Base-by-base conservation (phyloP, 768 basidiomycete species). In the Kondoa malvinella region DNA sequence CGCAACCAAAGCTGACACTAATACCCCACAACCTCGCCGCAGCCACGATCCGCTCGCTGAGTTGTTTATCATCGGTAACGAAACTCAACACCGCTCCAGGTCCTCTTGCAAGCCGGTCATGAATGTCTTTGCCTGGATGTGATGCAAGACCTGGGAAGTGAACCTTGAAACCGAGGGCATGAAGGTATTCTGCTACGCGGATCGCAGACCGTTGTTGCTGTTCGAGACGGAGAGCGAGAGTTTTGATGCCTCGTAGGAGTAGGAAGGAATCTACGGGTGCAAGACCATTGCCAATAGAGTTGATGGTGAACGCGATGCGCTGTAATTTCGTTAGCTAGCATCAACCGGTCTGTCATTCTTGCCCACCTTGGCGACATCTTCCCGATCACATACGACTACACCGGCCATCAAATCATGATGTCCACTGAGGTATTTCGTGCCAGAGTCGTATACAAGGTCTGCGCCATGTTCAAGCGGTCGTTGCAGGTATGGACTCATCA, bases 361-460 rank as follows among this genome's bases (percentile, higher is more conserved):
- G 4, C 57, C 15, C 70, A 87, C 87, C 82, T 92, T 87, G 68
- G 87, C 88, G 63, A 96, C 74, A 73, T 95, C 92, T 67, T 92
- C 90, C 64, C 88, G 81, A 78, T 92, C 88, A 79, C 92, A 95
- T 30, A 85, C 86, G 71, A 97, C 87, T 58, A 89, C 85, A 68
- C 95, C 95, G 0, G 95, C 94, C 95, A 99, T 99, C 71, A 99
- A 84, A 76, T 99, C 95, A 78, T 99, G 95, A 75, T 99, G 95
- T 4, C 95, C 95, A 67, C 88, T 91, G 59, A 99, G 82, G 77
- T 97, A 97, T 76, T 99, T 99, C 27, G 95, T 97, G 12, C 86
- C 95, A 68, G 90, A 92, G 77, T 99, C 95, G 74, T 99, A 99
- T 8, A 96, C 92, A 66, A 99, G 85, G 76, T 99, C 95, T 61